Percentiles rank a stretch among this genome's conserved stretches.
Evolutionary conservation across 768 basidiomycete species (phyloP).

Genomic region (Megacollybia marginata): DNA sequence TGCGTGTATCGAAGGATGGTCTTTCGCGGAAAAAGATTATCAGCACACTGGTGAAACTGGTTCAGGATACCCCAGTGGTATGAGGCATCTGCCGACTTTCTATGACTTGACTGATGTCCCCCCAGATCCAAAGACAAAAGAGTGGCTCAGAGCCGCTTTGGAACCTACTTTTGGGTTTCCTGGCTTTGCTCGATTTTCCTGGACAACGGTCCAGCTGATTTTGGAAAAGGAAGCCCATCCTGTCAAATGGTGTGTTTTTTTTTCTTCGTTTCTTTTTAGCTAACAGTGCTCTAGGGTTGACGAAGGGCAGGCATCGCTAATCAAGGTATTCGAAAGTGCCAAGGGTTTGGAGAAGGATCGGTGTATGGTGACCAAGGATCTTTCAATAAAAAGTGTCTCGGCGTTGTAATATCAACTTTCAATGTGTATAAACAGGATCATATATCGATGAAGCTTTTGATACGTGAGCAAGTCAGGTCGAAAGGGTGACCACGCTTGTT

Average conservation of each 20-base stretch:
- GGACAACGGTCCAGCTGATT: conserved; percentile 85
- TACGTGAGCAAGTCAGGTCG: too few species aligned
- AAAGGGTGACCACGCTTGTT: too few species aligned
- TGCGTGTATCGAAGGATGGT: conserved; percentile 82
- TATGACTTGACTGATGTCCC: background rate
- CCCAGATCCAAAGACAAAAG: conserved; percentile 86
- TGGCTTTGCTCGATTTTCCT: conserved; percentile 85
- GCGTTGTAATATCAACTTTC: conserved; percentile 37
- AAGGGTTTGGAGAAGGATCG: conserved; percentile 73
- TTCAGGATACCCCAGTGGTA: conserved; percentile 90
- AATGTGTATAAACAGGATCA: background rate
- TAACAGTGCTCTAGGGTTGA: conserved; percentile 54
- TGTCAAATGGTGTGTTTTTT: conserved; percentile 63
- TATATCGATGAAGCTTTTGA: background rate
- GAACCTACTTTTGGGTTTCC: conserved; percentile 93
- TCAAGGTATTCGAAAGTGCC: conserved; percentile 66
- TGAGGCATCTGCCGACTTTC: conserved; percentile 4
- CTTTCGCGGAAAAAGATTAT: conserved; percentile 52
- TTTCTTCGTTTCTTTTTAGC: background rate
- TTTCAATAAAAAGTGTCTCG: conserved; percentile 64
- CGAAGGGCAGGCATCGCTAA: conserved; percentile 70
- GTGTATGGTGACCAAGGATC: conserved; percentile 62
- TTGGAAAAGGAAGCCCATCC: conserved; percentile 75
- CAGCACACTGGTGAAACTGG: conserved; percentile 42
- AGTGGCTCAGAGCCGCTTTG: conserved; percentile 70